Base-by-base conservation (phyloP, 2,329 filamentous ascomycete genomes). In the Scedosporium boydii region DNA sequence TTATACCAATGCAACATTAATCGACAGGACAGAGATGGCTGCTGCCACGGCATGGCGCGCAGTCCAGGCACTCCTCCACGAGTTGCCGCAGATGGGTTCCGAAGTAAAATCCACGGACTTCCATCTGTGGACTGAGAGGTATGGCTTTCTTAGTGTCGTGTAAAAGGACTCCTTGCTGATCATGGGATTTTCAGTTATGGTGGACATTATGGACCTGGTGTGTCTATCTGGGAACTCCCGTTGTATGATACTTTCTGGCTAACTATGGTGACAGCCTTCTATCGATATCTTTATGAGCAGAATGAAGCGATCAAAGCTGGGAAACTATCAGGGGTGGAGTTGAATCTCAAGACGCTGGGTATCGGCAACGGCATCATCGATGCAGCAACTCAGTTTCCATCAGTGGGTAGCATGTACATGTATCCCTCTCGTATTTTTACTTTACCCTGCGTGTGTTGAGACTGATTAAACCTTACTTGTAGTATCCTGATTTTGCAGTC, bases 291-390 rank as follows among this genome's bases (percentile, higher is more conserved):
- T 29, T 27, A 56, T 16, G 51, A 62, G 21, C 60, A 83, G 67
- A 90, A 89, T 77, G 82, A 88, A 1, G 66, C 77, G 23, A 74
- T 89, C 63, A 79, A 79, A 61, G 82, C 85, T 2, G 86, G 86
- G 0, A 77, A 84, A 70, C 87, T 82, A 1, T 76, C 81, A 66
- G 81, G 71, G 5, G 76, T 81, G 44, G 68, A 74, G 41, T 76
- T 88, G 27, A 76, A 80, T 41, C 68, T 78, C 59, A 78, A 82
- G 68, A 57, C 62, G 2, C n/a, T 62, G 26, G 60, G 60, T 3
- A 62, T 62, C 16, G 29, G 48, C 18, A 62, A 57, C 27, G 60
- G 60, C 5, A 42, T 62, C 18, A 46, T 62, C 44, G 60, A 62
- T 29, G 53, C 53, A 23, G 48, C 16, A 46, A 62, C 23, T 14